Percentiles rank a stretch among this genome's conserved stretches.
Evolutionary conservation across 1,284 basidiomycete species (phyloP).

Genomic region (Leccinum angustisporum): DNA sequence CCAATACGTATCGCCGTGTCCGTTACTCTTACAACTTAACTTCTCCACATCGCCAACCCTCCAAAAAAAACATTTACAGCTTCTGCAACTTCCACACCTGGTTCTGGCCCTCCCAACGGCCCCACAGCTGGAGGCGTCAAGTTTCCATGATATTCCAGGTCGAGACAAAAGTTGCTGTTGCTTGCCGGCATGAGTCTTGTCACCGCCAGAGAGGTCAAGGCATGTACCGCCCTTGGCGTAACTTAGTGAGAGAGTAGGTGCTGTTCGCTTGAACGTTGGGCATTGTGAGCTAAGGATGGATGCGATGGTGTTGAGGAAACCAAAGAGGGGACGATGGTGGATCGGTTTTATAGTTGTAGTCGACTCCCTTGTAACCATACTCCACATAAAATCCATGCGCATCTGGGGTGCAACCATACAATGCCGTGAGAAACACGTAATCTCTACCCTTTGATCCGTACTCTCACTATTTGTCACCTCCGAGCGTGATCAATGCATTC

Average conservation of each 20-base stretch:
- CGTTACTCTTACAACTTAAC: conserved; percentile 6
- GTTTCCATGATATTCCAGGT: conserved; percentile 40
- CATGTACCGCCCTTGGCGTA: conserved; percentile 50
- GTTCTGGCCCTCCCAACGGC: conserved; percentile 31
- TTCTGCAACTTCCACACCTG: conserved; percentile 34
- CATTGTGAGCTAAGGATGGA: conserved; percentile 13
- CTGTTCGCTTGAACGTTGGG: conserved; percentile 16
- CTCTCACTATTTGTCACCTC: too few species aligned
- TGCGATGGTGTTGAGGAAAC: neutral
- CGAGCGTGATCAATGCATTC: too few species aligned
- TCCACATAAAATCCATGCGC: too few species aligned
- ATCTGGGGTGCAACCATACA: too few species aligned
- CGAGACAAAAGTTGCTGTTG: conserved; percentile 23
- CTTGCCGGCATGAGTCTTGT: conserved; percentile 36
- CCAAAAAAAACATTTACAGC: conserved; percentile 1
- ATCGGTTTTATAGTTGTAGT: conserved; percentile 1
- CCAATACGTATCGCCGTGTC: neutral
- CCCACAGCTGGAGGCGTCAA: conserved; percentile 33
- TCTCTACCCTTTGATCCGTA: too few species aligned
- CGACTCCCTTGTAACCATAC: too few species aligned
- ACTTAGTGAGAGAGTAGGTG: conserved; percentile 47
- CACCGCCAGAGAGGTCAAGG: conserved; percentile 53
- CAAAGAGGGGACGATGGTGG: neutral
- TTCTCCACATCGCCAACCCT: too few species aligned
- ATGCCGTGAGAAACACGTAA: too few species aligned